Conservation (phyloP, 2,329 filamentous ascomycete species). For the Mycosphaerella sp. region DNA sequence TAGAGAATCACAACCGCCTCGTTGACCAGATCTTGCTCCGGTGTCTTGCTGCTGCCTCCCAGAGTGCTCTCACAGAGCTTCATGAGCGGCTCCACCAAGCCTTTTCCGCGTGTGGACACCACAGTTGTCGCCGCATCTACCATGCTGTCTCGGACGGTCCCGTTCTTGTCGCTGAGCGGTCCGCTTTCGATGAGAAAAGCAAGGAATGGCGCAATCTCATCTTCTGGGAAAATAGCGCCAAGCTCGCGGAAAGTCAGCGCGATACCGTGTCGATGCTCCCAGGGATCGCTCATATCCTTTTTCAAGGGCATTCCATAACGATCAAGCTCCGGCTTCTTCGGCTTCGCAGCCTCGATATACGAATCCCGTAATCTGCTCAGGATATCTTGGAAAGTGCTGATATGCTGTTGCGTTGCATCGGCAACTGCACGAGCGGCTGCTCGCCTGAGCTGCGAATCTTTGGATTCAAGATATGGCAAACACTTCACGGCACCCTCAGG, state of each 20-base stretch:
- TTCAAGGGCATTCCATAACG: slow-evolving; percentile 93
- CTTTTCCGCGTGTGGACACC: slow-evolving; percentile 73
- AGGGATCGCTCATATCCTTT: slow-evolving; percentile 77
- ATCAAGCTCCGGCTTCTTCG: slow-evolving; percentile 75
- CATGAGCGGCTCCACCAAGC: slow-evolving; percentile 84
- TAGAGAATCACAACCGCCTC: slow-evolving; percentile 98
- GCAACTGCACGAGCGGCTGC: slow-evolving; percentile 77
- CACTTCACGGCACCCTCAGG: slow-evolving; percentile 56
- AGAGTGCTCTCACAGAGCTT: slow-evolving; percentile 80
- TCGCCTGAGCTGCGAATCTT: slow-evolving; percentile 73
- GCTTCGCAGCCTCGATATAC: slow-evolving; percentile 75
- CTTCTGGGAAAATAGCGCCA: slow-evolving; percentile 59
- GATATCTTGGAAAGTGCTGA: slow-evolving; percentile 54
- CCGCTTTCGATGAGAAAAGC: slow-evolving; percentile 79
- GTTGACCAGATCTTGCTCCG: slow-evolving; percentile 81
- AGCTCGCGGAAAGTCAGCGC: slow-evolving; percentile 82
- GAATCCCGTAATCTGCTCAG: slow-evolving; percentile 60
- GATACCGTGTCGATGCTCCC: slow-evolving; percentile 86
- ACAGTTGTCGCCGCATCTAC: slow-evolving; percentile 78
- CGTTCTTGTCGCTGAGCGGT: slow-evolving; percentile 76
- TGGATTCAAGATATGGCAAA: slow-evolving; percentile 70
- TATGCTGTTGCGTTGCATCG: slow-evolving; percentile 60
- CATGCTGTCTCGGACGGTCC: slow-evolving; percentile 78
- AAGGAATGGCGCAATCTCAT: slow-evolving; percentile 69
- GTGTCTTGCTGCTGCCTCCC: slow-evolving; percentile 74